These are phyloP conservation scores for Aphanomyces invadans DNA, from an alignment of 352 stramenopile species.

Conservation along the genomic window DNA sequence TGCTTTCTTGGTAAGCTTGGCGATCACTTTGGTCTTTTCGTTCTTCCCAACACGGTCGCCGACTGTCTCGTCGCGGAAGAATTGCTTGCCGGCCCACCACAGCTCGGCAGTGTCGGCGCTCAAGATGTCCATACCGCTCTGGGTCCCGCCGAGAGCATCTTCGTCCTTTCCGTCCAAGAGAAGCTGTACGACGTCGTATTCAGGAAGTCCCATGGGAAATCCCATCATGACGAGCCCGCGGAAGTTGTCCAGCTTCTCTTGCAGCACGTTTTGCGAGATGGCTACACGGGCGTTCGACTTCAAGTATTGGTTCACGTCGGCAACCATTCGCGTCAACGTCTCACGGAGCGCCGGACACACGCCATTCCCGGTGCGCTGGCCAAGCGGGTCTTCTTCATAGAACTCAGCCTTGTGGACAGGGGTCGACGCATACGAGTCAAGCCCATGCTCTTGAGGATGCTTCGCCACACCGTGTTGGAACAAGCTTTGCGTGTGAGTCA, in stretches of 20 bases:
- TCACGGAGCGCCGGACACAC: slow-evolving; percentile 72
- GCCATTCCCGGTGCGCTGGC: slow-evolving; percentile 81
- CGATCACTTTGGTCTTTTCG: slow-evolving; percentile 91
- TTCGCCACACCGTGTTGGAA: slow-evolving; percentile 83
- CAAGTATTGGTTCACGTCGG: slow-evolving; percentile 66
- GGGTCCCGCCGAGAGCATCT: slow-evolving; percentile 51
- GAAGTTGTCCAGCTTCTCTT: slow-evolving; percentile 92
- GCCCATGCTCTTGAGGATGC: slow-evolving; percentile 63
- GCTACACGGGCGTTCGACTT: slow-evolving; percentile 52
- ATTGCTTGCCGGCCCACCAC: slow-evolving; percentile 95
- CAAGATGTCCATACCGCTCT: slow-evolving; percentile 69
- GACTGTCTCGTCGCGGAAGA: slow-evolving; percentile 84
- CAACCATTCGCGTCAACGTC: slow-evolving; percentile 65
- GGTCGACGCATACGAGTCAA: slow-evolving; percentile 75
- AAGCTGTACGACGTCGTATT: slow-evolving; percentile 80
- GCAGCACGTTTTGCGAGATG: slow-evolving; percentile 61
- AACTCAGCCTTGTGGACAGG: slow-evolving; percentile 58
- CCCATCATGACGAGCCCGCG: slow-evolving; percentile 87
- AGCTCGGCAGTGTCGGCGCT: slow-evolving; percentile 82
- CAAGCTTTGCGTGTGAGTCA: slow-evolving; percentile 68
- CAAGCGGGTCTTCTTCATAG: slow-evolving; percentile 82
- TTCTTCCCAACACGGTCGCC: slow-evolving; percentile 91
- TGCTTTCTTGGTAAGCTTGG: slow-evolving; percentile 88
- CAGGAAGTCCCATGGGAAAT: slow-evolving; percentile 92
- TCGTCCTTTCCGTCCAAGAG: slow-evolving; percentile 72